Evolutionary conservation across 768 basidiomycete genomes (phyloP).

Genomic region (Suillus subalutaceus): DNA sequence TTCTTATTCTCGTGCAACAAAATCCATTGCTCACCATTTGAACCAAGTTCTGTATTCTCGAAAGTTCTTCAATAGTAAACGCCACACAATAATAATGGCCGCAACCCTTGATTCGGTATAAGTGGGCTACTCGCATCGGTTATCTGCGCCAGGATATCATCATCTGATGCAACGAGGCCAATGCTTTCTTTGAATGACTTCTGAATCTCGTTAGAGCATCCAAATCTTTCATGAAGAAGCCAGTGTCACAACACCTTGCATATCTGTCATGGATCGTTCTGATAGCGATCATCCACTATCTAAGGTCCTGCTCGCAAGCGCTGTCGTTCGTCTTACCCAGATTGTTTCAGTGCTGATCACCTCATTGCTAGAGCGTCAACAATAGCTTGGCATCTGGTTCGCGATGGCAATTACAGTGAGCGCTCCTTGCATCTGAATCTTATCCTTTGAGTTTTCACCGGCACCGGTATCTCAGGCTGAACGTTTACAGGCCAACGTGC

Average conservation of each 20-base stretch:
- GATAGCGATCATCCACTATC: conserved; percentile 4
- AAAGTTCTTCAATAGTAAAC: not conserved
- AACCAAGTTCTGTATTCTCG: not conserved
- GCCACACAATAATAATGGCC: not conserved
- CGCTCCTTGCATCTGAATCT: not conserved
- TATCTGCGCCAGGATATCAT: not conserved
- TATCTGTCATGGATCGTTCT: not conserved
- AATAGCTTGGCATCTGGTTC: not conserved
- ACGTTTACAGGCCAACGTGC: not conserved
- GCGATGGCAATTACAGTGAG: not conserved
- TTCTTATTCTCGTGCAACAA: not conserved
- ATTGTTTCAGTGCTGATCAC: not conserved
- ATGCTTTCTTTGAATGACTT: not conserved
- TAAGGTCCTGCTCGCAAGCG: not conserved
- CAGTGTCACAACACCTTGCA: not conserved
- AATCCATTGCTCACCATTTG: not conserved
- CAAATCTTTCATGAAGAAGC: not conserved
- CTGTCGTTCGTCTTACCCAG: not conserved
- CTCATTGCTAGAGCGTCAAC: not conserved
- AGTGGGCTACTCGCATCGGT: not conserved
- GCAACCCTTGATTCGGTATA: not conserved
- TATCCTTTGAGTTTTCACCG: conserved; percentile 5
- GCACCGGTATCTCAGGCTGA: not conserved
- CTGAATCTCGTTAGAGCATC: not conserved
- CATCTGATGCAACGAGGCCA: conserved; percentile 2